phyloP scores from a whole-genome alignment of 2,329 filamentous ascomycete species.

The Chrysosphaeria jannelii region DNA sequence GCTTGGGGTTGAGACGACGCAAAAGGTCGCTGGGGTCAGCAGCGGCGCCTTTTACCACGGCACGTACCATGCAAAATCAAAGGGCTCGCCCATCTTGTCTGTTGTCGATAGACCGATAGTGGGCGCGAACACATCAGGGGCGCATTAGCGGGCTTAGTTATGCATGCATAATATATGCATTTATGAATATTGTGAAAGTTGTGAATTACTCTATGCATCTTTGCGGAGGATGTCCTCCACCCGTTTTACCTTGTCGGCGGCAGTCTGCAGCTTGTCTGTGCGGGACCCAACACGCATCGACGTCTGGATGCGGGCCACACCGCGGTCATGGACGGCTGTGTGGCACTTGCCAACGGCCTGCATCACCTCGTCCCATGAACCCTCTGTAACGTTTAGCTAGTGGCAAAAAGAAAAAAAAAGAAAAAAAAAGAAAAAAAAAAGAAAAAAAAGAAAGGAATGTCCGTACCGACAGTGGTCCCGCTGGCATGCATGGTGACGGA shows the following conservation, averaged over 20 bases:
- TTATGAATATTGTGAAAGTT: too few relatives aligned
- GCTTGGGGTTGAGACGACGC: conserved; percentile 82
- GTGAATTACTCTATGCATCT: too few relatives aligned
- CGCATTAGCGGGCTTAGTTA: too few relatives aligned
- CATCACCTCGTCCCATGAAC: conserved; percentile 73
- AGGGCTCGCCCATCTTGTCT: conserved; percentile 23
- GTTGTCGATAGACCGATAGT: conserved; percentile 1
- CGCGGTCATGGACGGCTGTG: conserved; percentile 41
- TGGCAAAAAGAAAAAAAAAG: too few relatives aligned
- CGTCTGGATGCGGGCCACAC: conserved; percentile 59
- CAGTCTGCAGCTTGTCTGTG: conserved; percentile 62
- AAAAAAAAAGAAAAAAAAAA: not conserved
- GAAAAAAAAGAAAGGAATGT: too few relatives aligned
- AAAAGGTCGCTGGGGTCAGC: conserved; percentile 99
- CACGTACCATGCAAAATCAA: conserved; percentile 42
- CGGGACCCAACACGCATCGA: conserved; percentile 65
- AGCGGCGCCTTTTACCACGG: conserved; percentile 4
- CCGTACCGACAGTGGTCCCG: conserved; percentile 43
- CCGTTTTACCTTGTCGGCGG: conserved; percentile 47
- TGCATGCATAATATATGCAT: too few relatives aligned
- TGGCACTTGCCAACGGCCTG: conserved; percentile 64
- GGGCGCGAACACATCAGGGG: too few relatives aligned
- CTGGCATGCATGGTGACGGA: conserved; percentile 77
- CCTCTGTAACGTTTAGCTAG: conserved; percentile 29
- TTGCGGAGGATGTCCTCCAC: conserved; percentile 22